Percentiles rank a stretch among this genome's conserved stretches.
These are phyloP conservation scores for Cokeromyces recurvatus DNA, from an alignment of 371 early-diverging fungal genomes.

Conservation along the genomic window DNA sequence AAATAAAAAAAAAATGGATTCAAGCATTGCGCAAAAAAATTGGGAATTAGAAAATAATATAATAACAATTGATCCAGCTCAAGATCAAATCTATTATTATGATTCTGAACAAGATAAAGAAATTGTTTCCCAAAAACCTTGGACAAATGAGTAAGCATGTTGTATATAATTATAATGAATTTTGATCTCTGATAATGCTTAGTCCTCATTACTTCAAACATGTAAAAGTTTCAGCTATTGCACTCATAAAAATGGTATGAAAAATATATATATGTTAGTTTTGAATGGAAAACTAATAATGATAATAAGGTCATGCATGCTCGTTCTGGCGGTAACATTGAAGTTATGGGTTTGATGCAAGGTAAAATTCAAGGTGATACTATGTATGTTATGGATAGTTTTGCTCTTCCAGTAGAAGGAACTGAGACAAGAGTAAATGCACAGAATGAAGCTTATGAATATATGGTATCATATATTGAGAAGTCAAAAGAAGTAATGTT, in stretches of 20 bases:
- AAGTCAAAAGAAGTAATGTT: conserved; percentile 69
- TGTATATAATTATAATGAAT: too few relatives aligned
- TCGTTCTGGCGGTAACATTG: conserved; percentile 92
- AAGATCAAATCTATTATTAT: conserved; percentile 75
- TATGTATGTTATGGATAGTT: conserved; percentile 94
- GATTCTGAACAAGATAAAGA: conserved; percentile 66
- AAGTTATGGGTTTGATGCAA: conserved; percentile 98
- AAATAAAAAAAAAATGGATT: conserved; percentile 32
- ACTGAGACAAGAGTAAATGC: conserved; percentile 99
- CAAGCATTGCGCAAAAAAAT: conserved; percentile 64
- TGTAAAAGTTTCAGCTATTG: conserved; percentile 91
- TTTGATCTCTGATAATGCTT: too few relatives aligned
- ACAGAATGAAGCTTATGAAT: conserved; percentile 90
- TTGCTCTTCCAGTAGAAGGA: conserved; percentile 97
- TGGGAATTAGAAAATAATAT: conserved; percentile 88
- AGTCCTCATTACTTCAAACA: conserved; percentile 88
- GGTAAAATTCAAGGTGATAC: conserved; percentile 87
- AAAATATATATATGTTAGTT: neutral
- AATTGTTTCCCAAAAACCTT: conserved; percentile 64
- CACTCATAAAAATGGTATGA: conserved; percentile 93
- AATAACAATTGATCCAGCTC: conserved; percentile 57
- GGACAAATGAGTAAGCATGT: conserved; percentile 75
- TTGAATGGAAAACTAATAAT: too few relatives aligned
- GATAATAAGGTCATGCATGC: conserved; percentile 84
- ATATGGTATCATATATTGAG: conserved; percentile 92